phyloP scores from a whole-genome alignment of 192 early-diverging fungal genomes.

The Chytriomyces confervae region DNA sequence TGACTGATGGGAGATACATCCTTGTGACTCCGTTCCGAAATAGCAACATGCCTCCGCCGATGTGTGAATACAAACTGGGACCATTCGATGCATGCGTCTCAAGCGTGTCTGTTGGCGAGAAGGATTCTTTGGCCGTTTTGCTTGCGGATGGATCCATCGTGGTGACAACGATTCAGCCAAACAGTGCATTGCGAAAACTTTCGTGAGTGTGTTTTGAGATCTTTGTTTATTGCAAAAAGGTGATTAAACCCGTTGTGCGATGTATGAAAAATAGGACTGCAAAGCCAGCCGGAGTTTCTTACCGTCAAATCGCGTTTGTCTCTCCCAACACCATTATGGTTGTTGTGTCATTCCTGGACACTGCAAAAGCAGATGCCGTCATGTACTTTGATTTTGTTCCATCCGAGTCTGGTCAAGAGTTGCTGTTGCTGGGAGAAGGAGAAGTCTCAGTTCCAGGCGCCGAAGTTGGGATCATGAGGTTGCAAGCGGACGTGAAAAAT shows the following conservation, averaged over 20 bases:
- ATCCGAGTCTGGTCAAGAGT: neutral
- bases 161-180: neutral
- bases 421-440: neutral
- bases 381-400: slow-evolving; percentile 17
- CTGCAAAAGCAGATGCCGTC: slow-evolving; percentile 21
- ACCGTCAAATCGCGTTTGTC: slow-evolving; percentile 77
- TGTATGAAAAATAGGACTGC: neutral
- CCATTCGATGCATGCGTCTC: slow-evolving; percentile 62
- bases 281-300: neutral
- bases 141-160: slow-evolving; percentile 57
- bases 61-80: slow-evolving; percentile 59
- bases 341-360: slow-evolving; percentile 28
- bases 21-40: slow-evolving; percentile 79
- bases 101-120: slow-evolving; percentile 66
- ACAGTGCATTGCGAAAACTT: neutral
- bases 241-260: neutral
- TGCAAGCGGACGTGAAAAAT: slow-evolving; percentile 18
- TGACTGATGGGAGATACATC: slow-evolving; percentile 72
- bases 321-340: slow-evolving; percentile 56
- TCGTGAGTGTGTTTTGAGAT: neutral
- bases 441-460: neutral
- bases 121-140: slow-evolving; percentile 77
- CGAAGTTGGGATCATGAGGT: slow-evolving; percentile 1
- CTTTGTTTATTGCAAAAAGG: too few species aligned
- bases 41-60: slow-evolving; percentile 95